Evolutionary conservation across 768 basidiomycete genomes (phyloP), one percentile per base, ranked within the genome.

Genomic region (Chalciporus pseudorubinellus): DNA sequence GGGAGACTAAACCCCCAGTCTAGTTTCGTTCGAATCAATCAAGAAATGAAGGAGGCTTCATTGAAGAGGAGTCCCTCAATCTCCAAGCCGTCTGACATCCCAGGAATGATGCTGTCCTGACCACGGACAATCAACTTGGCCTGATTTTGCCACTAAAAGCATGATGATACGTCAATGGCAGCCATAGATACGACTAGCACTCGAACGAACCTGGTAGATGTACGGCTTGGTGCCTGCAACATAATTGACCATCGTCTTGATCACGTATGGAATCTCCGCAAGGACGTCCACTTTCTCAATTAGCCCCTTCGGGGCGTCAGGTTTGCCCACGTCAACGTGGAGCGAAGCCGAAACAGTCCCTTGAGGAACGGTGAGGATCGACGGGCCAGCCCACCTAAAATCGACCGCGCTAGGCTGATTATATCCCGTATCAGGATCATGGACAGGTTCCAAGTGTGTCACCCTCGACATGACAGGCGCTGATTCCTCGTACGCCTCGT

Each of bases 201-300:
- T 18, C 47, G 46, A 36, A 72, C 83, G 48, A 47, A 88, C 93
- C 81, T 95, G 92, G 70, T 95, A 97, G 67, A 95, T 89, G 68
- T 85, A 95, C 0, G 93, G 95, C 69, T 95, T 94, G 19, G 91
- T 92, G 36, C 92, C 89, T 34, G 94, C 84, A 33, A 93, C 93
- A 62, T 95, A 95, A 63, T 87, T 92, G 58, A 99, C 85, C 55
- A 93, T 87, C 69, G 93, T 83, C 75, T 93, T 92, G 67, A 99
- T 72, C 48, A 95, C 84, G 53, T 87, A 85, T 11, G 97, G 97
- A 57, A 97, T 91, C 74, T 99, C 95, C 6, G 89, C 94, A 9
- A 99, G 79, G 3, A 98, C 84, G 62, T 99, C 94, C 22, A 98
- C 91, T 70, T 95, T 94, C 69, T 93, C 91, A 45, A 95, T 79